Percentiles rank a stretch among this genome's conserved stretches.
Evolutionary conservation across 176 grass and related monocot genomes (phyloP).

Genomic region (Musa troglodytarum): DNA sequence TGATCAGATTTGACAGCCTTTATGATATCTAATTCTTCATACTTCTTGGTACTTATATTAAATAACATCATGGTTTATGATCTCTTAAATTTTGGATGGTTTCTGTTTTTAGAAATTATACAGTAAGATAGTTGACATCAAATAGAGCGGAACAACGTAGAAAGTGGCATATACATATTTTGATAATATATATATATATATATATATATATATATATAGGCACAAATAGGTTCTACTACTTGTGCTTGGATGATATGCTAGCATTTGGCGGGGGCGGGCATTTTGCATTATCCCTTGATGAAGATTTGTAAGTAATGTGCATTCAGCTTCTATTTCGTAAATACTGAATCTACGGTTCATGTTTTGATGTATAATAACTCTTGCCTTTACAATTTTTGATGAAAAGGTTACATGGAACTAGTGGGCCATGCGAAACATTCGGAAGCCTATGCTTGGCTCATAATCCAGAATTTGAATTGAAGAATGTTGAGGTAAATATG

Average conservation of each 20-base stretch:
- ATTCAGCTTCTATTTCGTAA: neutral
- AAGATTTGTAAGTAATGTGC: constrained; percentile 67
- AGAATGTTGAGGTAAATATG: constrained; percentile 56
- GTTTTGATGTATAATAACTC: neutral
- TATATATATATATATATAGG: too few relatives aligned
- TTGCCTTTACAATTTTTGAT: constrained; percentile 18
- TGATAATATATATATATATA: too few relatives aligned
- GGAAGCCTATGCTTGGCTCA: constrained; percentile 83
- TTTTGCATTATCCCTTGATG: constrained; percentile 63
- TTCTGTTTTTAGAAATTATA: neutral
- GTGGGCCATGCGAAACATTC: constrained; percentile 77
- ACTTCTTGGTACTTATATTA: too few relatives aligned
- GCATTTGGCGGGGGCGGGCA: constrained; percentile 84
- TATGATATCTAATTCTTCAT: too few relatives aligned
- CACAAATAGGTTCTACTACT: constrained; percentile 85
- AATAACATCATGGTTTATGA: too few relatives aligned
- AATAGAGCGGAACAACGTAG: neutral
- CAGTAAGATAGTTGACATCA: neutral
- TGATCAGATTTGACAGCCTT: too few relatives aligned
- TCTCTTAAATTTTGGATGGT: too few relatives aligned
- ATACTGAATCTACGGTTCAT: neutral
- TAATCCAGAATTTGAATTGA: constrained; percentile 60
- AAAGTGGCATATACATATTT: neutral
- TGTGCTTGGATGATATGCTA: constrained; percentile 73
- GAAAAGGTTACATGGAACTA: constrained; percentile 70